Percentiles rank a stretch among this genome's conserved stretches.
These are phyloP conservation scores for Paecilomyces sp. DNA, from an alignment of 2,329 filamentous ascomycete species.

Conservation along the genomic window DNA sequence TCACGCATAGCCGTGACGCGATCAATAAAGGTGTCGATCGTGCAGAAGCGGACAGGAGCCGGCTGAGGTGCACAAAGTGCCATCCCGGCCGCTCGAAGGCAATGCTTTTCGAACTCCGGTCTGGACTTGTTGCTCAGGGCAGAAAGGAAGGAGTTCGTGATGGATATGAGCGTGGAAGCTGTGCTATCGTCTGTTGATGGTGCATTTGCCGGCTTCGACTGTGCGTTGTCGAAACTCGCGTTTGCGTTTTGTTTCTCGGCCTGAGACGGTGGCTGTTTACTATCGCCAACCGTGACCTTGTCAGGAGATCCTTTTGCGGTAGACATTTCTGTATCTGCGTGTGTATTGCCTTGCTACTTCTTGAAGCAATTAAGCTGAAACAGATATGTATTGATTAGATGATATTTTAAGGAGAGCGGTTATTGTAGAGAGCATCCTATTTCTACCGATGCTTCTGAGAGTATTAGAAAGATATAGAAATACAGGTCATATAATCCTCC, in stretches of 20 bases:
- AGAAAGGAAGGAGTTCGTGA: constrained; percentile 21
- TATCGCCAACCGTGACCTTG: background rate
- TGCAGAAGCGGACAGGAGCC: constrained; percentile 25
- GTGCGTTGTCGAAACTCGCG: background rate
- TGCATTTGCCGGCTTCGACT: background rate
- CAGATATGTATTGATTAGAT: background rate
- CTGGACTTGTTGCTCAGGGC: constrained; percentile 23
- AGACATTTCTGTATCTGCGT: background rate
- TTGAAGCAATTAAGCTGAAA: background rate
- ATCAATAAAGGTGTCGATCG: constrained; percentile 27
- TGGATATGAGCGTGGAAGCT: constrained; percentile 17
- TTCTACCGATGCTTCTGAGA: constrained; percentile 93
- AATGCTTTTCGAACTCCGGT: constrained; percentile 26
- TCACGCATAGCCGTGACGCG: constrained; percentile 19
- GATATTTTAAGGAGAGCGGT: background rate
- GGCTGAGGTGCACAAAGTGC: constrained; percentile 23
- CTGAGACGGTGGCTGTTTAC: background rate
- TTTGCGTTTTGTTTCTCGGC: background rate
- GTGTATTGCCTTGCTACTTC: background rate
- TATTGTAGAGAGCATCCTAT: too few relatives aligned
- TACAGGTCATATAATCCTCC: background rate
- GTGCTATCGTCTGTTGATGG: constrained; percentile 6
- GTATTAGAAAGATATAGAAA: constrained; percentile 48
- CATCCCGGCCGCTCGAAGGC: constrained; percentile 26
- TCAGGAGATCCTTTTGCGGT: background rate